Evolutionary conservation across 2,329 filamentous ascomycete genomes (phyloP).

Genomic region (Colletotrichum sp.): DNA sequence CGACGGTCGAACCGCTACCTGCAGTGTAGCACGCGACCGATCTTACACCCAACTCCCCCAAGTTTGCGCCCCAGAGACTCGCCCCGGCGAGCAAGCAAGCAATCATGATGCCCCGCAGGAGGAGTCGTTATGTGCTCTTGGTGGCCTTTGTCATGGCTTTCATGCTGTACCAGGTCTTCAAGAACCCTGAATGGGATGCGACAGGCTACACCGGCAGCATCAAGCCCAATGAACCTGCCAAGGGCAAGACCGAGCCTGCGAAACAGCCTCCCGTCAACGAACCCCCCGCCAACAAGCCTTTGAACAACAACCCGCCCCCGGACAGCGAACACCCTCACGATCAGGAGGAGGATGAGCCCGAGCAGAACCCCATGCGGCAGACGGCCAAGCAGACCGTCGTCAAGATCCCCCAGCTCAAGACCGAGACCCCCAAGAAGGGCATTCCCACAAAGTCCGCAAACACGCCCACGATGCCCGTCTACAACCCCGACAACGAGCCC

Average conservation of each 20-base stretch:
- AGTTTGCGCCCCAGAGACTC: neutral
- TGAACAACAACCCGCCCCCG: constrained; percentile 20
- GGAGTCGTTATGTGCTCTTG: constrained; percentile 66
- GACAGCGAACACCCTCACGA: constrained; percentile 13
- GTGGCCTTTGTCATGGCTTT: constrained; percentile 61
- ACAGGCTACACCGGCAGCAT: constrained; percentile 2
- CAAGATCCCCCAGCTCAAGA: constrained; percentile 19
- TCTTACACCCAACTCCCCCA: neutral
- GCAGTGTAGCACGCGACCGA: constrained; percentile 10
- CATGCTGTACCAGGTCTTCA: constrained; percentile 54
- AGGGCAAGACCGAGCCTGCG: neutral
- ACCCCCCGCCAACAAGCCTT: neutral
- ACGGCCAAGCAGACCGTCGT: constrained; percentile 15
- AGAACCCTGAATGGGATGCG: constrained; percentile 42
- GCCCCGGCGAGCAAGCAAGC: neutral
- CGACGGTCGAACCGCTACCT: neutral
- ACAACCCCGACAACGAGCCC: constrained; percentile 3
- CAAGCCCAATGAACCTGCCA: constrained; percentile 12
- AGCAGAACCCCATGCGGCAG: constrained; percentile 18
- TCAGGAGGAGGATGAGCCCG: constrained; percentile 13
- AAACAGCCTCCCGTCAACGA: constrained; percentile 13
- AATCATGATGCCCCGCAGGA: constrained; percentile 59
- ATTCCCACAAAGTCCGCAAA: constrained; percentile 2
- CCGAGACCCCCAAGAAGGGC: neutral
- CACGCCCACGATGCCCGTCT: constrained; percentile 8